phyloP scores from a whole-genome alignment of 1,139 yeast species.

The Saccharomyces hybrid region DNA sequence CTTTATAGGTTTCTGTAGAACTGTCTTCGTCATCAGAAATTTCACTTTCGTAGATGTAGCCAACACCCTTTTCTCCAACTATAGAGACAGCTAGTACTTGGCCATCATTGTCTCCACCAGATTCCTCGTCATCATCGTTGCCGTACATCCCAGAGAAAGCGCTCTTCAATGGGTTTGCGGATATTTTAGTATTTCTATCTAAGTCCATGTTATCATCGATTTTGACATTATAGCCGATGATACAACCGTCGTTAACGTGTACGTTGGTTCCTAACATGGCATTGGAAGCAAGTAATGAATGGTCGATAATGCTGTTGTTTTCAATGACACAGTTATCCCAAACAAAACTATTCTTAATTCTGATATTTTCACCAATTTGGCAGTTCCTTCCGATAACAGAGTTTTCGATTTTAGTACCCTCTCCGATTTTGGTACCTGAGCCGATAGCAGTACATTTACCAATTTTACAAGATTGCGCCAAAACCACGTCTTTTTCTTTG shows the following conservation, averaged over 20 bases:
- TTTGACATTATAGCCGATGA: slow-evolving; percentile 65
- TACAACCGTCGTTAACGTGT: slow-evolving; percentile 55
- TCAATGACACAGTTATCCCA: slow-evolving; percentile 79
- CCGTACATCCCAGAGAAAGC: slow-evolving; percentile 12
- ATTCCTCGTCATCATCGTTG: slow-evolving; percentile 26
- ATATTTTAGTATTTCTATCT: slow-evolving; percentile 46
- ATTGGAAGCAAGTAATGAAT: slow-evolving; percentile 62
- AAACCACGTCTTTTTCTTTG: slow-evolving; percentile 71
- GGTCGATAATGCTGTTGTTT: slow-evolving; percentile 51
- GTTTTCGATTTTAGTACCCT: slow-evolving; percentile 45
- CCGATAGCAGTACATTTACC: slow-evolving; percentile 78
- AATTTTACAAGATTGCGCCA: slow-evolving; percentile 87
- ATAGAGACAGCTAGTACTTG: slow-evolving; percentile 33
- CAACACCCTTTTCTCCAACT: slow-evolving; percentile 57
- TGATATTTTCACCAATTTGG: slow-evolving; percentile 70
- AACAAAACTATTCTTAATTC: slow-evolving; percentile 64
- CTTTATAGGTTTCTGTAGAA: slow-evolving; percentile 28
- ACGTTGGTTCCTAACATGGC: slow-evolving; percentile 50
- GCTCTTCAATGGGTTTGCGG: slow-evolving; percentile 37
- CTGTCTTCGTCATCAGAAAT: slow-evolving; percentile 39
- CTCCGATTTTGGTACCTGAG: slow-evolving; percentile 57
- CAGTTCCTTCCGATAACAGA: slow-evolving; percentile 85
- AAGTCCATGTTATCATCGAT: slow-evolving; percentile 48
- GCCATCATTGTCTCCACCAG: slow-evolving; percentile 21
- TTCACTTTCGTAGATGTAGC: slow-evolving; percentile 50